A percentile compares a stretch with the other conserved stretches of the same genome.
Evolutionary conservation across 345 rosid genomes (phyloP).

Genomic region (Salix koriyanagi): DNA sequence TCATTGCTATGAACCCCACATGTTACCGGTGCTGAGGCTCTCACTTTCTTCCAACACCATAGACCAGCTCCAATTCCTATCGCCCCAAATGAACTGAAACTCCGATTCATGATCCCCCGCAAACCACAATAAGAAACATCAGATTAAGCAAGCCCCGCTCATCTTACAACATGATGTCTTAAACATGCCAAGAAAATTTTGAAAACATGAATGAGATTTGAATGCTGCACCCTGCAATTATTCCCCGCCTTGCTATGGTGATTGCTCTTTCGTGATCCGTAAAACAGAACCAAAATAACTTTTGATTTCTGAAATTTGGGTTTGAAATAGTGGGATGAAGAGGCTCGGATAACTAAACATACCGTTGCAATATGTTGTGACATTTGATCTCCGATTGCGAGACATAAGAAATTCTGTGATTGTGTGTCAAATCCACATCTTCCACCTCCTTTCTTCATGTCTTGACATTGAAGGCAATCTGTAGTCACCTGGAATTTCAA

Average conservation of each 20-base stretch:
- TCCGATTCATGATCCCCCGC: too few species aligned
- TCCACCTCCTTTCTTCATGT: conserved; percentile 68
- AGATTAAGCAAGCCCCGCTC: neutral
- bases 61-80: conserved; percentile 69
- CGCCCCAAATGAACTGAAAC: conserved; percentile 73
- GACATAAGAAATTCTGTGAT: conserved; percentile 60
- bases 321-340: neutral
- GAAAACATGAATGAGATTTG: neutral
- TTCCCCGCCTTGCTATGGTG: conserved; percentile 38
- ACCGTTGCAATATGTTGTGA: conserved; percentile 72
- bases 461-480: conserved; percentile 77
- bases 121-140: neutral
- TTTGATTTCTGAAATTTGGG: neutral
- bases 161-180: neutral
- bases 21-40: conserved; percentile 77
- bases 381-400: conserved; percentile 54
- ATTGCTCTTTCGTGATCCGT: conserved; percentile 42
- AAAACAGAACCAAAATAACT: neutral
- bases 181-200: neutral
- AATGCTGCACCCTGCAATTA: conserved; percentile 46
- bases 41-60: conserved; percentile 73
- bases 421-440: conserved; percentile 63
- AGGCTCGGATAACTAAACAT: neutral
- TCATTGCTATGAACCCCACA: conserved; percentile 88
- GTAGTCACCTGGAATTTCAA: conserved; percentile 73